Conservation (phyloP, 1,284 basidiomycete genomes). For the Apiotrichum sp. region DNA sequence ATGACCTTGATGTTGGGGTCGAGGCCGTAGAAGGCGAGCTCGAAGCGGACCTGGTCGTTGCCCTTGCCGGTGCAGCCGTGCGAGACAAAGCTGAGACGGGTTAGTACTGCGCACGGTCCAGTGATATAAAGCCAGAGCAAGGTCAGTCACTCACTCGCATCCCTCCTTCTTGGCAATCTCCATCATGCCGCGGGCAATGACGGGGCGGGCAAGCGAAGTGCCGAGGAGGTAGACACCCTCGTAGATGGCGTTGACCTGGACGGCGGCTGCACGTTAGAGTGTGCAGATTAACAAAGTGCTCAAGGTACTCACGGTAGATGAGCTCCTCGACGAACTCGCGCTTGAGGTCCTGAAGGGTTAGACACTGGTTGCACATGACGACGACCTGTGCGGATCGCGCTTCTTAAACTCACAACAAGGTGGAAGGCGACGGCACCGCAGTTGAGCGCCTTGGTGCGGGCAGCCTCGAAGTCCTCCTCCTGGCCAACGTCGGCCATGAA, state of each 20-base stretch:
- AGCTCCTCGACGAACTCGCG: conserved; percentile 94
- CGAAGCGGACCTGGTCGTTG: conserved; percentile 99
- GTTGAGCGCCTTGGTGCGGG: conserved; percentile 80
- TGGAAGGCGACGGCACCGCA: conserved; percentile 96
- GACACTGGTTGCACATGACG: background rate
- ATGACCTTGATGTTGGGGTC: conserved; percentile 99
- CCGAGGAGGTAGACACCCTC: conserved; percentile 98
- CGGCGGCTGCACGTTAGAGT: conserved; percentile 55
- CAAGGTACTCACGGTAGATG: conserved; percentile 62
- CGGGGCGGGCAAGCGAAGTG: conserved; percentile 93
- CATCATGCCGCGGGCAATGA: conserved; percentile 99
- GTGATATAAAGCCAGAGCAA: too few species aligned
- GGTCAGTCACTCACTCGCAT: conserved; percentile 64
- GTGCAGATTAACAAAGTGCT: background rate
- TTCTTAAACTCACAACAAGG: conserved; percentile 58
- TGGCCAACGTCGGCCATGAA: conserved; percentile 99
- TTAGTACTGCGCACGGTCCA: background rate
- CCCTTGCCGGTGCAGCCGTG: conserved; percentile 99
- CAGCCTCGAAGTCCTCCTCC: conserved; percentile 97
- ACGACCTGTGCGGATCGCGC: background rate
- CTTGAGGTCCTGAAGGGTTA: conserved; percentile 69
- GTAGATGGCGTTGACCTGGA: conserved; percentile 99
- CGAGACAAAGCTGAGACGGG: conserved; percentile 69
- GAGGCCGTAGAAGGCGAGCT: conserved; percentile 97
- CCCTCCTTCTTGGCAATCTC: conserved; percentile 80